phyloP scores from a whole-genome alignment of 805 yeast species.

The Starmerella riodocensis region DNA sequence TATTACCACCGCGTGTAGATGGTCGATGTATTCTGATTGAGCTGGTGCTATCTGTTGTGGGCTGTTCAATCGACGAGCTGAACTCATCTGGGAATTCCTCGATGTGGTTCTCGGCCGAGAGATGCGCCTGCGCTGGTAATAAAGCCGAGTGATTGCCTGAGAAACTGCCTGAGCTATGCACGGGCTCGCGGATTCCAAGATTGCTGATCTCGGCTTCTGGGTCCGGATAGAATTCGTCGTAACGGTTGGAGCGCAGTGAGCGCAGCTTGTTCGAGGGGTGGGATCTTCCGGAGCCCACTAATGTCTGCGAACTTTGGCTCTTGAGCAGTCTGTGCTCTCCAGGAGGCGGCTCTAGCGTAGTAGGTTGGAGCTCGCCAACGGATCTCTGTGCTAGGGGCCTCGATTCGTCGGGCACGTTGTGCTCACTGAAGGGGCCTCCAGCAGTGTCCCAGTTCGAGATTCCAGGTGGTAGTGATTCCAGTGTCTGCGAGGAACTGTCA shows the following conservation, averaged over 20 bases:
- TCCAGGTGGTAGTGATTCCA: conserved; percentile 15
- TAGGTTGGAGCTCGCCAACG: too few relatives aligned
- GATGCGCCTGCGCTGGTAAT: background rate
- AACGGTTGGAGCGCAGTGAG: too few relatives aligned
- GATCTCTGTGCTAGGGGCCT: background rate
- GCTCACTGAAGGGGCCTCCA: conserved; percentile 6
- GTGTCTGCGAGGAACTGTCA: conserved; percentile 8
- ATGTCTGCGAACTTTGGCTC: conserved; percentile 7
- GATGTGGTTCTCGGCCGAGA: background rate
- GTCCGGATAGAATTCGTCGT: background rate
- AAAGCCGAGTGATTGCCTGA: too few relatives aligned
- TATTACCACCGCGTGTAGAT: too few relatives aligned
- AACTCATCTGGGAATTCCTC: background rate
- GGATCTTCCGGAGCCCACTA: conserved; percentile 7
- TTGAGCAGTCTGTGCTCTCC: background rate
- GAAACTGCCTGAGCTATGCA: background rate
- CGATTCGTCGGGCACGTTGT: background rate
- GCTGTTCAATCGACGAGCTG: background rate
- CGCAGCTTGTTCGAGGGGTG: too few relatives aligned
- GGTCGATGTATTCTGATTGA: background rate
- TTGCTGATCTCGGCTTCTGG: conserved; percentile 12
- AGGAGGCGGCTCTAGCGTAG: too few relatives aligned
- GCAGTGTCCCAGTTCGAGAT: conserved; percentile 13
- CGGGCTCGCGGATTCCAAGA: conserved; percentile 8
- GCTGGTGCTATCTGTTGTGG: background rate